Evolutionary conservation across 495 filamentous ascomycete species (phyloP).

Genomic region (Clohesyomyces aquaticus): DNA sequence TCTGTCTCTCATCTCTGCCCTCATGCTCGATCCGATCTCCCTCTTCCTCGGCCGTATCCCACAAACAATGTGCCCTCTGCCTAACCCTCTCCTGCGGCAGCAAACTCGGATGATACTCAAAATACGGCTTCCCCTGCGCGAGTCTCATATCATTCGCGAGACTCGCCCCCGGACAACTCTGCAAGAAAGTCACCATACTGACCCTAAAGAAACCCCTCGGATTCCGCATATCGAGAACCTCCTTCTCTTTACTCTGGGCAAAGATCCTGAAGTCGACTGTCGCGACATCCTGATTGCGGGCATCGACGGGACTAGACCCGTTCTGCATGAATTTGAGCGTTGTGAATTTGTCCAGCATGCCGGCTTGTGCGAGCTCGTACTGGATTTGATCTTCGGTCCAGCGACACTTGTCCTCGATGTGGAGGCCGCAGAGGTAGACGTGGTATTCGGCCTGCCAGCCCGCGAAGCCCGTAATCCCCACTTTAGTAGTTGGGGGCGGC

Average conservation of each 20-base stretch:
- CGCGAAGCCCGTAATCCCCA: conserved; percentile 35
- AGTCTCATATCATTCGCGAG: conserved; percentile 44
- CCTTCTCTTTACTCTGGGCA: conserved; percentile 31
- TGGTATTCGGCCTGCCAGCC: conserved; percentile 41
- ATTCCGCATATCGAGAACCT: conserved; percentile 39
- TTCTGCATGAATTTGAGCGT: conserved; percentile 46
- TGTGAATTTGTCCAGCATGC: conserved; percentile 39
- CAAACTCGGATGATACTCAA: conserved; percentile 43
- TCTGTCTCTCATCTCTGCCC: too few relatives aligned
- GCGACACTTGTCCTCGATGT: conserved; percentile 41
- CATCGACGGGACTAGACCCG: conserved; percentile 43
- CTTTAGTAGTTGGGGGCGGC: conserved; percentile 40
- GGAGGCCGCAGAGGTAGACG: conserved; percentile 36
- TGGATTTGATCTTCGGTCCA: conserved; percentile 37
- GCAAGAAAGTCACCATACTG: conserved; percentile 42
- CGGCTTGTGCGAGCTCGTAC: conserved; percentile 34
- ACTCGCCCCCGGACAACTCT: conserved; percentile 40
- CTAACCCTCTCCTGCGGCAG: conserved; percentile 42
- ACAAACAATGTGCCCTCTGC: conserved; percentile 41
- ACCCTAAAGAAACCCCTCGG: conserved; percentile 44
- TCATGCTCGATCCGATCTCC: too few relatives aligned
- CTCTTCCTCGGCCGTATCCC: conserved; percentile 17
- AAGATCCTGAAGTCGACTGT: conserved; percentile 41
- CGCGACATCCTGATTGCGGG: conserved; percentile 38
- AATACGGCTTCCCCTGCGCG: conserved; percentile 45